phyloP scores from a whole-genome alignment of 352 stramenopile species.

The Pythium phragmiticola region DNA sequence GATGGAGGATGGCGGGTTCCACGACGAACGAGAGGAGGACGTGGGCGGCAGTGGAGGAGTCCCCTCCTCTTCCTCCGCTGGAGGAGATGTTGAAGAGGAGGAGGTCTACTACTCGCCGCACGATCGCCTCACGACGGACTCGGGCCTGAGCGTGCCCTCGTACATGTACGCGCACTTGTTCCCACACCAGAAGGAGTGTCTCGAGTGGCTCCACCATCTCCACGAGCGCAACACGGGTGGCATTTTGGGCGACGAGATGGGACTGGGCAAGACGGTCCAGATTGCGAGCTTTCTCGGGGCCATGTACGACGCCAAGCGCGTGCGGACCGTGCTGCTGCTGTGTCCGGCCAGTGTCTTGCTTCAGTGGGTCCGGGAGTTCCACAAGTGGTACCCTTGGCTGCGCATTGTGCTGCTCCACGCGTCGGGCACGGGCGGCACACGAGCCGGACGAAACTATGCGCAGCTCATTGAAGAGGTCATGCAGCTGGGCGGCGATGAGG shows the following conservation, averaged over 20 bases:
- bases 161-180: constrained; percentile 86
- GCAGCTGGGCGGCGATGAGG: constrained; percentile 22
- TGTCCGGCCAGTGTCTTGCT: constrained; percentile 94
- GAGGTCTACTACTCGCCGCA: constrained; percentile 50
- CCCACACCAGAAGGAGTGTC: constrained; percentile 93
- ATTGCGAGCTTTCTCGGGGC: constrained; percentile 82
- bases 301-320: constrained; percentile 50
- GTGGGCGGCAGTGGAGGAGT: background rate
- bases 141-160: constrained; percentile 60
- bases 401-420: constrained; percentile 90
- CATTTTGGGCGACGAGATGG: constrained; percentile 96
- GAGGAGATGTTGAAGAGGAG: background rate
- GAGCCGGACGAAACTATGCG: constrained; percentile 43
- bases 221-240: constrained; percentile 96
- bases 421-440: constrained; percentile 59
- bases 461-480: constrained; percentile 66
- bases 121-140: constrained; percentile 59
- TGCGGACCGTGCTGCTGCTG: constrained; percentile 88
- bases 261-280: constrained; percentile 97
- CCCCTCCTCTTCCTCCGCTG: background rate
- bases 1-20: constrained; percentile 36
- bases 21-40: constrained; percentile 25
- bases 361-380: constrained; percentile 95
- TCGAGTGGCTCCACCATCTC: constrained; percentile 97
- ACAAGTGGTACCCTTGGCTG: constrained; percentile 91